These are phyloP conservation scores for Heliamphora pulchella DNA, from an alignment of 179 eudicot species.

Conservation along the genomic window DNA sequence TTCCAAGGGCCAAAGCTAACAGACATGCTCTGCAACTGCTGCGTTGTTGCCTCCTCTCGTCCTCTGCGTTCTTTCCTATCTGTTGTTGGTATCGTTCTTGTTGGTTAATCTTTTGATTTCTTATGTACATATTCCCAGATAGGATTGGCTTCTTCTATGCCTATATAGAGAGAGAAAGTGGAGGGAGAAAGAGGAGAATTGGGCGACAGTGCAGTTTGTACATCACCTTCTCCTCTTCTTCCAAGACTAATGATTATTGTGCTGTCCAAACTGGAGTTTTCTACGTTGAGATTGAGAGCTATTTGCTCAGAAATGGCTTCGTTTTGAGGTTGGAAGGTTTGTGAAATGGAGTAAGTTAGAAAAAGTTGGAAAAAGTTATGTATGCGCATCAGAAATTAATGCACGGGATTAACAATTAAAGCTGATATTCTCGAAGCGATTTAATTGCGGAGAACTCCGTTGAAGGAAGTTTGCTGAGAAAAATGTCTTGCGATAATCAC, in stretches of 20 bases:
- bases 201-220: no score
- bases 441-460: background rate
- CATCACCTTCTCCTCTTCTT: no score
- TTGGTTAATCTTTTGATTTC: background rate
- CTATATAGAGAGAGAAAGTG: background rate
- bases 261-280: no score
- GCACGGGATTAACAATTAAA: background rate
- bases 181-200: no score
- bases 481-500: slow-evolving; percentile 28
- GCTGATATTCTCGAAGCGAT: background rate
- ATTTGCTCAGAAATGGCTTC: no score
- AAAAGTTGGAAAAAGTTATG: no score
- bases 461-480: background rate
- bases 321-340: no score
- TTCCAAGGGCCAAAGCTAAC: background rate
- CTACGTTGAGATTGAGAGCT: no score
- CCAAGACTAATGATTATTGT: no score
- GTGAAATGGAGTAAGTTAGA: no score
- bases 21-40: slow-evolving; percentile 23
- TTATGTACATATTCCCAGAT: background rate
- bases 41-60: slow-evolving; percentile 2
- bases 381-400: background rate
- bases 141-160: background rate
- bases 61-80: background rate
- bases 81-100: background rate